Evolutionary conservation across 1,139 yeast genomes (phyloP), one percentile per base, ranked within the genome.

Genomic region (Geotrichum candidum): DNA sequence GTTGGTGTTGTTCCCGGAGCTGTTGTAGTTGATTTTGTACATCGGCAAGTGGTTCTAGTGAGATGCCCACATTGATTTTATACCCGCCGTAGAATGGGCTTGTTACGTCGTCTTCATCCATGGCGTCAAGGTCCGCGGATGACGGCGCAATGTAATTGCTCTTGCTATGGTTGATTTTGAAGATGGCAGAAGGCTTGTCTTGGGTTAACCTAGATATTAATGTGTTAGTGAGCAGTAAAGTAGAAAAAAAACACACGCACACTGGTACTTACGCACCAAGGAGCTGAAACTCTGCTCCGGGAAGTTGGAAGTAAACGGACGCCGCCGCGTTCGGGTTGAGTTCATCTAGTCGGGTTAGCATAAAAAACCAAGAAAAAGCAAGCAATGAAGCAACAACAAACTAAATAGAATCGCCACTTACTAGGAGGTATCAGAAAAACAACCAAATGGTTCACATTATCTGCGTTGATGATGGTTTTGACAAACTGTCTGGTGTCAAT

Each of bases 131-230:
- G 55, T 68, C 71, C 65, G 65, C 64, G 59, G 65, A 66, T 62
- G 61, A 65, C 46, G 41, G 68, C 13, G 74, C 70, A 31, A 74
- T 77, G 6, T 41, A 41, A 23, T 41, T 41, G 48, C 48, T 41
- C 22, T 41, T 41, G 48, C 48, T 41, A 71, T 78, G 86, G 72
- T 84, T 88, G 64, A 94, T 81, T 70, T 86, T 88, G 78, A 89
- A 94, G 7, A 94, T 94, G 0, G 98, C 97, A 61, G 96, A 88
- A 27, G 96, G 98, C 72, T 94, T 94, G 53, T 76, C 76, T 1
- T 84, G 80, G 53, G 88, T 84, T 53, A 95, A 76, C 11, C 77
- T 89, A 72, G 29, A 31, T 2, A 22, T n/a, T 1, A 33, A 11
- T 31, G 29, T 31, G 27, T 52, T 11, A 27, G 41, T 29, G 35